Evolutionary conservation across 179 eudicot genomes (phyloP).

Genomic region (Pouteria campechiana): DNA sequence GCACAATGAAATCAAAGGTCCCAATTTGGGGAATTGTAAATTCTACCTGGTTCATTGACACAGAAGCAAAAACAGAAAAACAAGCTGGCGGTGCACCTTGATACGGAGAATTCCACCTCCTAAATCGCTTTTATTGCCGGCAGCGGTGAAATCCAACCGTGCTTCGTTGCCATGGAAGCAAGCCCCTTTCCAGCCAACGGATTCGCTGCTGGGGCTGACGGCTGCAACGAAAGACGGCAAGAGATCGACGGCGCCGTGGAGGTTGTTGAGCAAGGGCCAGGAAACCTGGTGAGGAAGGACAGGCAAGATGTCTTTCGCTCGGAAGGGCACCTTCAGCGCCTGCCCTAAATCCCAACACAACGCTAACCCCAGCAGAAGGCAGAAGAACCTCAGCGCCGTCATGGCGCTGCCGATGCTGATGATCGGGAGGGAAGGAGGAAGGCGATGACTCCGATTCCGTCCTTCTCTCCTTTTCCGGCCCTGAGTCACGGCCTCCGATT

Average conservation of each 20-base stretch:
- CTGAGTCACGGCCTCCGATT: too few species aligned
- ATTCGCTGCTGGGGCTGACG: conserved; percentile 40
- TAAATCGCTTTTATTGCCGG: conserved; percentile 39
- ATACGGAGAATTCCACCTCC: conserved; percentile 80
- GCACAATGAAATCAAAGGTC: too few species aligned
- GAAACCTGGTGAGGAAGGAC: conserved; percentile 72
- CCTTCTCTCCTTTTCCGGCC: too few species aligned
- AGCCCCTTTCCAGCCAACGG: conserved; percentile 76
- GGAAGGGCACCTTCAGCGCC: conserved; percentile 61
- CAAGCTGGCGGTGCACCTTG: conserved; percentile 18
- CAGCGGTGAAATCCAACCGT: conserved; percentile 39
- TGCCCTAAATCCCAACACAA: conserved; percentile 29
- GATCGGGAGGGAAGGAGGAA: not conserved
- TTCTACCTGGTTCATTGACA: not conserved
- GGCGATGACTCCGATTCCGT: too few species aligned
- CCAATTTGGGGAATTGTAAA: too few species aligned
- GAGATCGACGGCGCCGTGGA: conserved; percentile 79
- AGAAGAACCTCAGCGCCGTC: conserved; percentile 9
- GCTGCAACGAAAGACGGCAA: conserved; percentile 80
- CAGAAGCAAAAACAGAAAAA: not conserved
- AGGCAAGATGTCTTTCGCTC: conserved; percentile 67
- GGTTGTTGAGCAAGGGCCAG: conserved; percentile 84
- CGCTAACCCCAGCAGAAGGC: conserved; percentile 35
- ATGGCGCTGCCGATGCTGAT: conserved; percentile 1
- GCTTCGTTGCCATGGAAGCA: conserved; percentile 68